Evolutionary conservation across 805 yeast genomes (phyloP).

Genomic region (Yueomyces sp.): DNA sequence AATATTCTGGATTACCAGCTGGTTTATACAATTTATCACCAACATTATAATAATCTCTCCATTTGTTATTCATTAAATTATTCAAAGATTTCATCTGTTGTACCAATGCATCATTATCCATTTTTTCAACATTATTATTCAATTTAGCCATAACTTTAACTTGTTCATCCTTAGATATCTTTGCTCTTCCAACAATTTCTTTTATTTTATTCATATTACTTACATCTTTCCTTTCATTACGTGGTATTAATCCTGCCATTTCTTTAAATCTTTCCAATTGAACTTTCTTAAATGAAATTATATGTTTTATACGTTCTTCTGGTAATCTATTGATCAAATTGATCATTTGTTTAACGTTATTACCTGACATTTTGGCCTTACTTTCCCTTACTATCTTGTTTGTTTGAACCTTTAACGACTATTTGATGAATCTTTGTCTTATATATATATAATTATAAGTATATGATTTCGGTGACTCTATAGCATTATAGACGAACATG

Average conservation of each 20-base stretch:
- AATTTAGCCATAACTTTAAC: slow-evolving; percentile 34
- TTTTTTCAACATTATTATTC: slow-evolving; percentile 32
- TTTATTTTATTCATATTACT: slow-evolving; percentile 28
- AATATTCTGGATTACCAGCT: slow-evolving; percentile 76
- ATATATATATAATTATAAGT: no score
- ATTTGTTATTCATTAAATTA: slow-evolving; percentile 45
- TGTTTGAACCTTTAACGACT: no score
- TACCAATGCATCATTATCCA: slow-evolving; percentile 33
- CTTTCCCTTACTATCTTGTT: slow-evolving; percentile 22
- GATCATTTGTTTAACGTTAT: slow-evolving; percentile 38
- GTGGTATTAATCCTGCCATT: slow-evolving; percentile 35
- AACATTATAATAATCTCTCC: slow-evolving; percentile 47
- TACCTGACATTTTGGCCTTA: not conserved
- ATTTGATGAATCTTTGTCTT: no score
- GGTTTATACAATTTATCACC: slow-evolving; percentile 61
- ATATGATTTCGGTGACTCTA: no score
- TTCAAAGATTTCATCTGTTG: slow-evolving; percentile 48
- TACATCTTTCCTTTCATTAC: slow-evolving; percentile 23
- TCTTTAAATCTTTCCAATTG: slow-evolving; percentile 47
- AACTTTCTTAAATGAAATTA: slow-evolving; percentile 54
- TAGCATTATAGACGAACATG: not conserved
- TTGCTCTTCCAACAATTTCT: slow-evolving; percentile 24
- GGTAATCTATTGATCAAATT: slow-evolving; percentile 50
- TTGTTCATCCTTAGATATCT: slow-evolving; percentile 30
- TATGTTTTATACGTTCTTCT: slow-evolving; percentile 51